Conservation (phyloP, 2,329 filamentous ascomycete species). For the Alternaria brassicae region DNA sequence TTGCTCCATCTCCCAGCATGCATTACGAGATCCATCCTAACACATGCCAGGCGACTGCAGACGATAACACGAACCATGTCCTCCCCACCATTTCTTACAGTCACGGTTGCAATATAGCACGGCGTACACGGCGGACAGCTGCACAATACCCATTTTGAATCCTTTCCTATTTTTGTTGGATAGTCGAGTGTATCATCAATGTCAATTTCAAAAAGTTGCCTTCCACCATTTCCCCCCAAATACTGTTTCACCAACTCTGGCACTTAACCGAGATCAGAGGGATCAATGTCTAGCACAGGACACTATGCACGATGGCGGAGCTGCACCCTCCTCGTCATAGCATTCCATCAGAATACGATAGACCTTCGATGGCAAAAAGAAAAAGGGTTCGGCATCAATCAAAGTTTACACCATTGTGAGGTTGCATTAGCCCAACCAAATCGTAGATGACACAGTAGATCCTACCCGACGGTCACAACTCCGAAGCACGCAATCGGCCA, state of each 20-base stretch:
- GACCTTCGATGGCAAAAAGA: not conserved
- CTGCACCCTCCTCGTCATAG: not conserved
- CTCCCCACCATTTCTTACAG: conserved; percentile 13
- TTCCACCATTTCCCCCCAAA: conserved; percentile 1
- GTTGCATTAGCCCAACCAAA: conserved; percentile 15
- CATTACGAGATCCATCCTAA: conserved; percentile 19
- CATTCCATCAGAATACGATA: not conserved
- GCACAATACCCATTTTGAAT: conserved; percentile 45
- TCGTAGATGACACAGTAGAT: not conserved
- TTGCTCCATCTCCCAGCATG: conserved; percentile 7
- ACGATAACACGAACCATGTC: conserved; percentile 14
- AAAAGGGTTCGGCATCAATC: not conserved
- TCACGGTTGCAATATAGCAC: conserved; percentile 32
- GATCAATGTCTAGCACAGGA: not conserved
- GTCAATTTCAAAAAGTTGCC: conserved; percentile 19
- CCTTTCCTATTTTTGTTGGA: conserved; percentile 25
- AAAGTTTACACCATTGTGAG: conserved; percentile 6
- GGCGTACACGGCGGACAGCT: conserved; percentile 41
- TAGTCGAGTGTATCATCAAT: conserved; percentile 39
- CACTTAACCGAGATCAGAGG: conserved; percentile 18
- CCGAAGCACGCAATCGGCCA: conserved; percentile 18
- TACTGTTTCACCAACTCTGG: conserved; percentile 10
- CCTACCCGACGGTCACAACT: conserved; percentile 29
- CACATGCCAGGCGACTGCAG: conserved; percentile 45
- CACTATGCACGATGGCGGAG: not conserved